Percentiles rank a stretch among this genome's conserved stretches.
These are phyloP conservation scores for Gastrodia elata DNA, from an alignment of 106 monocot genomes.

Conservation along the genomic window DNA sequence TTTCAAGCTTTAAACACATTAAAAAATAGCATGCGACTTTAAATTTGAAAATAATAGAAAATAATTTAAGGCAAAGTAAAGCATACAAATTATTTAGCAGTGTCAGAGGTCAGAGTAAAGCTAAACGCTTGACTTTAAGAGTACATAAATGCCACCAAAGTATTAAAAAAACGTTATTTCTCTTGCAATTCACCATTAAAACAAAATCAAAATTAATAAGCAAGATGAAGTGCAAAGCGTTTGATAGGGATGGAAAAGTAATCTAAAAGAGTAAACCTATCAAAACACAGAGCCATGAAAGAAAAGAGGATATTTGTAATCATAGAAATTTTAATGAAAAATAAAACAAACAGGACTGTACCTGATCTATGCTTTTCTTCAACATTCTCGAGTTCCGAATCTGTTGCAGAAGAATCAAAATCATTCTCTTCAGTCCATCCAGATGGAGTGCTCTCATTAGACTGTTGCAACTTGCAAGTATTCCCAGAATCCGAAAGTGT, in stretches of 20 bases:
- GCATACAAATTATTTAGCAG: not conserved
- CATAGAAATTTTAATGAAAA: not conserved
- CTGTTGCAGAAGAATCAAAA: constrained; percentile 32
- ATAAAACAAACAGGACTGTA: not conserved
- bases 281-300: not conserved
- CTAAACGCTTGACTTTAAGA: not conserved
- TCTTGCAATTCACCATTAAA: not conserved
- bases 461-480: constrained; percentile 12
- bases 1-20: not conserved
- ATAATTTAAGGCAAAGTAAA: not conserved
- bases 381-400: constrained; percentile 16
- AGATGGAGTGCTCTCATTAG: constrained; percentile 34
- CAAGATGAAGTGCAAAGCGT: not conserved
- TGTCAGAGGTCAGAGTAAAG: not conserved
- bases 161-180: not conserved
- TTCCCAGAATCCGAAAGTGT: constrained; percentile 16
- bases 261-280: not conserved
- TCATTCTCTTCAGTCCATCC: constrained; percentile 17
- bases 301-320: constrained; percentile 3
- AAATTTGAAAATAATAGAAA: not conserved
- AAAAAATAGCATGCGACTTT: not conserved
- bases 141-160: constrained; percentile 1
- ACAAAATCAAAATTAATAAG: not conserved
- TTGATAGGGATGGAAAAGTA: not conserved
- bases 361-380: constrained; percentile 10